Evolutionary conservation across 805 yeast species (phyloP).

Genomic region (Yarrowia bubula): DNA sequence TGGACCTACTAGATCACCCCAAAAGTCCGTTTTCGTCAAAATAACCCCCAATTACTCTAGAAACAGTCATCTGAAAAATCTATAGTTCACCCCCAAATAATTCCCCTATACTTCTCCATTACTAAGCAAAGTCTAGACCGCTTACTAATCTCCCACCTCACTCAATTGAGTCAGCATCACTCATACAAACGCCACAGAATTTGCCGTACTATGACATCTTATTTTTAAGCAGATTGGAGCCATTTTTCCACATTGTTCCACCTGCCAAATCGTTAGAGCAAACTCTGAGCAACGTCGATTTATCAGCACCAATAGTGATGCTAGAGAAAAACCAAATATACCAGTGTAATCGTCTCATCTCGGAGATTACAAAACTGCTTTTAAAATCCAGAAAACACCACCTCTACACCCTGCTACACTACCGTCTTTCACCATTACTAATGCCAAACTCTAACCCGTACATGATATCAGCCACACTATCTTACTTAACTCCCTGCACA

Average conservation of each 20-base stretch:
- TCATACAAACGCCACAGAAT: too few species aligned
- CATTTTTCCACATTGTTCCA: background rate
- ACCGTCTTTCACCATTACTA: background rate
- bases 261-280: background rate
- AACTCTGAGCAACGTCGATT: background rate
- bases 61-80: too few species aligned
- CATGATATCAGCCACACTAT: slow-evolving; percentile 7
- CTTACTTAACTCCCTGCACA: background rate
- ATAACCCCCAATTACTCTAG: too few species aligned
- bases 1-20: too few species aligned
- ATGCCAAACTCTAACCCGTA: background rate
- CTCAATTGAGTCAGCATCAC: background rate
- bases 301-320: background rate
- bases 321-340: background rate
- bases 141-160: background rate
- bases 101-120: background rate
- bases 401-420: background rate
- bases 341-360: too few species aligned
- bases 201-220: too few species aligned
- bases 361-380: background rate
- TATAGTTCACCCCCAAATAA: too few species aligned
- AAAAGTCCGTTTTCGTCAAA: too few species aligned
- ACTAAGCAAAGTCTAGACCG: slow-evolving; percentile 1
- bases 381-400: background rate
- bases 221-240: too few species aligned